These are phyloP conservation scores for Acer saccharum DNA, from an alignment of 345 rosid genomes.

Conservation along the genomic window DNA sequence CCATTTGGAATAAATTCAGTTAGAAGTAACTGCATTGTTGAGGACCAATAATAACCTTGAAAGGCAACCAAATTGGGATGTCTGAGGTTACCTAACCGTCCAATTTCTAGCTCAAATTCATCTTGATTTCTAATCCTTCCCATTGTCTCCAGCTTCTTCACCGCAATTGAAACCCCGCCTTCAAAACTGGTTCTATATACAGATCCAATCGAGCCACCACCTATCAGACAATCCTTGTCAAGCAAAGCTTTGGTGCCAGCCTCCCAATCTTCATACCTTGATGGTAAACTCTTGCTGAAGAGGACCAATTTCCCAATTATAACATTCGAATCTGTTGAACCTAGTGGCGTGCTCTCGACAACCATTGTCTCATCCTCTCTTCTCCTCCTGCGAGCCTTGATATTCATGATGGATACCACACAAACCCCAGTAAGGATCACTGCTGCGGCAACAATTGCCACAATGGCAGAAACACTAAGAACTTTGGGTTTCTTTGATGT, in stretches of 20 bases:
- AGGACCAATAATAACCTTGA: slow-evolving; percentile 93
- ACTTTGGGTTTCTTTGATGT: slow-evolving; percentile 42
- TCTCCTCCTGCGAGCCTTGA: slow-evolving; percentile 62
- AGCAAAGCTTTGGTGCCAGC: slow-evolving; percentile 89
- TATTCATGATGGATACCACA: slow-evolving; percentile 76
- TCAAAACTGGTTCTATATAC: slow-evolving; percentile 83
- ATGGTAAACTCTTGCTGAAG: slow-evolving; percentile 89
- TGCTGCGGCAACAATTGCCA: slow-evolving; percentile 85
- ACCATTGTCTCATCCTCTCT: slow-evolving; percentile 46
- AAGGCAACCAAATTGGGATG: slow-evolving; percentile 78
- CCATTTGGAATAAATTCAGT: slow-evolving; percentile 77
- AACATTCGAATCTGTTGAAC: slow-evolving; percentile 67
- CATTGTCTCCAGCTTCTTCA: slow-evolving; percentile 85
- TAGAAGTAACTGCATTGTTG: slow-evolving; percentile 77
- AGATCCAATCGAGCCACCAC: slow-evolving; percentile 85
- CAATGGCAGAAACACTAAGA: slow-evolving; percentile 74
- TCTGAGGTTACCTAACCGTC: slow-evolving; percentile 67
- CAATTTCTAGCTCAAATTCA: slow-evolving; percentile 89
- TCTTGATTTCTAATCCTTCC: slow-evolving; percentile 91
- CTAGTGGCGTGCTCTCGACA: slow-evolving; percentile 76
- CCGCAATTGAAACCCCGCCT: slow-evolving; percentile 89
- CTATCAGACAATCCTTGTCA: slow-evolving; percentile 83
- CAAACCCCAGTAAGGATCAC: slow-evolving; percentile 84
- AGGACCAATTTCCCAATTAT: slow-evolving; percentile 90
- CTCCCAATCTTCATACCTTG: slow-evolving; percentile 97